Evolutionary conservation across 306 rosid genomes (phyloP).

Genomic region (Gastrolobium bilobum): DNA sequence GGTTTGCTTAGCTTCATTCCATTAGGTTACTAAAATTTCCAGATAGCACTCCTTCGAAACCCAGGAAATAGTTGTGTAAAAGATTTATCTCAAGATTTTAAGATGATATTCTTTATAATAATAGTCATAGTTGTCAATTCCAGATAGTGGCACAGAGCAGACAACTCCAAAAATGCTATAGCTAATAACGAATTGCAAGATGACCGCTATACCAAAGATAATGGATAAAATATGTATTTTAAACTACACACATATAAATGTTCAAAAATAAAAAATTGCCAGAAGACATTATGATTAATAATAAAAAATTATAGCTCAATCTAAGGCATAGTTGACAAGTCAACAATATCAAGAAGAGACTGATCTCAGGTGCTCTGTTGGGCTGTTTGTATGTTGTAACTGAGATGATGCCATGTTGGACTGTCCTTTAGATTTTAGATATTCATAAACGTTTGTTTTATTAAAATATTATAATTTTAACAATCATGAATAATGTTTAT

Average conservation of each 20-base stretch:
- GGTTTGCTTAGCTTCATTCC: conserved; percentile 17
- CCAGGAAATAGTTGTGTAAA: not conserved
- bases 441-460: not conserved
- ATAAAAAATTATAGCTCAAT: not conserved
- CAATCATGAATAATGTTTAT: not conserved
- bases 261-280: not conserved
- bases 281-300: not conserved
- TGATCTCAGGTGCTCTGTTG: not conserved
- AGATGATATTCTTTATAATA: too few relatives aligned
- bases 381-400: not conserved
- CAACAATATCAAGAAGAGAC: not conserved
- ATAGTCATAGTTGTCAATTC: too few relatives aligned
- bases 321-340: not conserved
- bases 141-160: not conserved
- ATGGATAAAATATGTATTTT: not conserved
- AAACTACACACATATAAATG: not conserved
- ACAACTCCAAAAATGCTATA: not conserved
- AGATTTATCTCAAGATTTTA: not conserved
- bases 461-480: not conserved
- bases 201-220: not conserved
- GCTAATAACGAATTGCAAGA: not conserved
- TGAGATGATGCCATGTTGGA: not conserved
- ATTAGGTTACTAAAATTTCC: not conserved
- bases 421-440: not conserved
- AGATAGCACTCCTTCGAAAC: not conserved